phyloP scores from a whole-genome alignment of 306 rosid genomes.

The Corylus avellana region DNA sequence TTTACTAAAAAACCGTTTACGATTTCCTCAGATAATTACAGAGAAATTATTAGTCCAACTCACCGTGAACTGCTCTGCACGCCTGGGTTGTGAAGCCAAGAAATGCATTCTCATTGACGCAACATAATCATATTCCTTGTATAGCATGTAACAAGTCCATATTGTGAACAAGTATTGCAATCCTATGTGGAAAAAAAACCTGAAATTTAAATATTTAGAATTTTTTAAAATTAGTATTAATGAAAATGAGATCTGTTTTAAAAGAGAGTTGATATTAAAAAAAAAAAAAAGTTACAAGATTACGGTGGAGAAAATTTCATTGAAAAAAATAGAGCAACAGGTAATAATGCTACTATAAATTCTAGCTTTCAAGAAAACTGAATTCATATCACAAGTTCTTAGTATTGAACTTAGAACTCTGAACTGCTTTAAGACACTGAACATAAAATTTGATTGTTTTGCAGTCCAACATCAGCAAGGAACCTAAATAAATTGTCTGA shows the following conservation, averaged over 20 bases:
- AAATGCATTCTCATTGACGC: slow-evolving; percentile 77
- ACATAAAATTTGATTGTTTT: slow-evolving; percentile 1
- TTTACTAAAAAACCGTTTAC: slow-evolving; percentile 2
- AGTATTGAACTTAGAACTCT: background rate
- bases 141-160: slow-evolving; percentile 78
- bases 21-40: background rate
- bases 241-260: background rate
- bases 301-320: background rate
- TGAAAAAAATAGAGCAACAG: background rate
- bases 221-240: slow-evolving; percentile 20
- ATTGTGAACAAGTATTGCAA: slow-evolving; percentile 82
- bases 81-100: slow-evolving; percentile 77
- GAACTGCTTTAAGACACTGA: background rate
- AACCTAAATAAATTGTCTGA: background rate
- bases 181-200: slow-evolving; percentile 86
- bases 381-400: background rate
- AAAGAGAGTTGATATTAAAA: background rate
- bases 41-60: slow-evolving; percentile 30
- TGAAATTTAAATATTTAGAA: slow-evolving; percentile 38
- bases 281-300: background rate
- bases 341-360: background rate
- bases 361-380: background rate
- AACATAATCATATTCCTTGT: slow-evolving; percentile 69
- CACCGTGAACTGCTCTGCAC: slow-evolving; percentile 89
- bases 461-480: background rate